phyloP scores from a whole-genome alignment of 495 filamentous ascomycete species.

The Halenospora varia region DNA sequence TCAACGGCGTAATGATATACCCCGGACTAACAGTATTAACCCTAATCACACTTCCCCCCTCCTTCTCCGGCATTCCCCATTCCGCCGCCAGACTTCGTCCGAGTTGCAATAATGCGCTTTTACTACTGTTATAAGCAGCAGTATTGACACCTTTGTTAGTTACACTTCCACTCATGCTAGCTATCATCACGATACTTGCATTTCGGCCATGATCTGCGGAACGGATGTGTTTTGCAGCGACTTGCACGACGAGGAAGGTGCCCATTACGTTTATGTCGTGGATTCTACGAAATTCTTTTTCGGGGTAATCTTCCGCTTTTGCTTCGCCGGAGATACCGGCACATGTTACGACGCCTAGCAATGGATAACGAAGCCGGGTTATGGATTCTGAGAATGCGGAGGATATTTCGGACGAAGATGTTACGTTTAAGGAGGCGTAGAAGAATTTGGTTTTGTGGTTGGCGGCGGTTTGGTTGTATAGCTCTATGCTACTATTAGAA shows the following conservation, averaged over 20 bases:
- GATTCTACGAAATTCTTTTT: slow-evolving; percentile 52
- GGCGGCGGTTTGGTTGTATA: background rate
- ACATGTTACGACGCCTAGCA: slow-evolving; percentile 36
- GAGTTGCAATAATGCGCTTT: slow-evolving; percentile 78
- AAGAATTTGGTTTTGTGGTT: background rate
- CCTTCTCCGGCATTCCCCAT: background rate
- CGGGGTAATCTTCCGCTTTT: slow-evolving; percentile 59
- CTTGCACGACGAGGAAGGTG: slow-evolving; percentile 69
- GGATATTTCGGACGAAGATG: background rate
- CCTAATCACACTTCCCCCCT: slow-evolving; percentile 49
- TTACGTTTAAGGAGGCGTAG: background rate
- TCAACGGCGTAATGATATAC: slow-evolving; percentile 92
- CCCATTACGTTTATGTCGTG: slow-evolving; percentile 69
- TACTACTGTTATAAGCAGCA: slow-evolving; percentile 83
- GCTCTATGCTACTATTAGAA: background rate
- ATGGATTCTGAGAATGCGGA: background rate
- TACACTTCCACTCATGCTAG: slow-evolving; percentile 71
- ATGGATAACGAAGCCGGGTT: background rate
- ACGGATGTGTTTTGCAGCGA: slow-evolving; percentile 64
- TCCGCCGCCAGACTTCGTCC: background rate
- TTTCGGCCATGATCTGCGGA: slow-evolving; percentile 39
- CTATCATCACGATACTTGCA: slow-evolving; percentile 68
- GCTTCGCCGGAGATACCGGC: slow-evolving; percentile 73
- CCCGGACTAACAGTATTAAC: slow-evolving; percentile 93
- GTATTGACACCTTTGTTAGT: slow-evolving; percentile 69